Evolutionary conservation across 345 rosid species (phyloP), one percentile per base, ranked within the genome.

Genomic region (Citrus maxima): DNA sequence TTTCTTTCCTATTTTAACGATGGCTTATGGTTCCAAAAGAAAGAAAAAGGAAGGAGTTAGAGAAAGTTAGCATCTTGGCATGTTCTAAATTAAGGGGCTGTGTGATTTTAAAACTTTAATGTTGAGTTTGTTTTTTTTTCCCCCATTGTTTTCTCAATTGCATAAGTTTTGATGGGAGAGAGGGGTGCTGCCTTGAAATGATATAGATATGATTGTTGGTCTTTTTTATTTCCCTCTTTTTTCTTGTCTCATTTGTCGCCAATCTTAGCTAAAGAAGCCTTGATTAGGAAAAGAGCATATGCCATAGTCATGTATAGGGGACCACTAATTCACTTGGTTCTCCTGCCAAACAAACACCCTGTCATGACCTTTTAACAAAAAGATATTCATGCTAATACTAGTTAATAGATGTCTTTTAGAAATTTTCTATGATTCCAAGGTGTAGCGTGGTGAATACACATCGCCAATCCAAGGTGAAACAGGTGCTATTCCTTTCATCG

Each of bases 21-120:
- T 75, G 70, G 82, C 82, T 74, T 85, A 81, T 27, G 78, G 61
- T 80, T 75, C 75, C 70, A 67, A 65, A 66, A 79, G 73, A 40
- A 75, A 66, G 56, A 69, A 40, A 72, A 80, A 76, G 58, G 77
- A 75, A 54, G 61, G 68, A 13, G 49, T 62, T 84, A 25, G 60
- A 68, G 76, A 87, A 87, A 84, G 90, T 85, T 81, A 65, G 83
- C 77, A 76, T 76, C 77, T 77, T 77, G 84, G 85, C 86, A 81
- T 85, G 88, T 78, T 85, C 83, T 79, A 68, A 81, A 76, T 74
- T 74, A 65, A 75, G 77, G 89, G 89, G 61, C 83, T 83, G 75
- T 80, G 63, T 81, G 86, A 81, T 84, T 75, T 74, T 70, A 67
- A 55, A 60, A 51, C 72, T 32, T 64, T 82, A 65, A 59, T 77